These are phyloP conservation scores for Lactarius akahatsu DNA, from an alignment of 768 basidiomycete genomes.

Conservation along the genomic window DNA sequence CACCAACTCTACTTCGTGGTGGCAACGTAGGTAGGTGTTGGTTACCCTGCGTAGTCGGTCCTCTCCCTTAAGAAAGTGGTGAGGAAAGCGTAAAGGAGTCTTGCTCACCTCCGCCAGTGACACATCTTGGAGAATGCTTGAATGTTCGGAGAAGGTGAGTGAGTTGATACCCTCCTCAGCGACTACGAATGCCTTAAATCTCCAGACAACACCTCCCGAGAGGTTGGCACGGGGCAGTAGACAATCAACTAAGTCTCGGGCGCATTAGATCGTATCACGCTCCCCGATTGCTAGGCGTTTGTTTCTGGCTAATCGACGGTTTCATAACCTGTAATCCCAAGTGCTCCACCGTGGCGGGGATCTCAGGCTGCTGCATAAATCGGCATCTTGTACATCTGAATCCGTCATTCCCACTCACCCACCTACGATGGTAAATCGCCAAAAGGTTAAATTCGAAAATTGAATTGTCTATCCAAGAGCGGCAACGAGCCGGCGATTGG, in stretches of 20 bases:
- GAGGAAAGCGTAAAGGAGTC: constrained; percentile 17
- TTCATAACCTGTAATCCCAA: constrained; percentile 12
- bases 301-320: constrained; percentile 16
- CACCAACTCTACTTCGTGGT: constrained; percentile 27
- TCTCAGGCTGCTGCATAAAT: constrained; percentile 21
- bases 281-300: constrained; percentile 18
- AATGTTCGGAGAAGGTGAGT: constrained; percentile 19
- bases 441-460: constrained; percentile 29
- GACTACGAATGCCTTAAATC: constrained; percentile 19
- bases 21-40: constrained; percentile 43
- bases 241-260: constrained; percentile 20
- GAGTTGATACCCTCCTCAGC: constrained; percentile 8
- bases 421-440: constrained; percentile 29
- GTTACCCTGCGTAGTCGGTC: constrained; percentile 51
- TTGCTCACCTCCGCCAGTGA: constrained; percentile 63
- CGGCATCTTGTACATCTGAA: constrained; percentile 23
- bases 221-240: constrained; percentile 16
- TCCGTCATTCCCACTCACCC: constrained; percentile 24
- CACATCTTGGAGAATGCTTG: constrained; percentile 50
- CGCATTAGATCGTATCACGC: constrained; percentile 27
- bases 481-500: constrained; percentile 16
- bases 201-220: constrained; percentile 15
- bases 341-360: constrained; percentile 19
- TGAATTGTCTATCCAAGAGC: constrained; percentile 21
- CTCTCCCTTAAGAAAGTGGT: constrained; percentile 27